Conservation (phyloP, 2,329 filamentous ascomycete genomes). For the Diaporthe nobilis region DNA sequence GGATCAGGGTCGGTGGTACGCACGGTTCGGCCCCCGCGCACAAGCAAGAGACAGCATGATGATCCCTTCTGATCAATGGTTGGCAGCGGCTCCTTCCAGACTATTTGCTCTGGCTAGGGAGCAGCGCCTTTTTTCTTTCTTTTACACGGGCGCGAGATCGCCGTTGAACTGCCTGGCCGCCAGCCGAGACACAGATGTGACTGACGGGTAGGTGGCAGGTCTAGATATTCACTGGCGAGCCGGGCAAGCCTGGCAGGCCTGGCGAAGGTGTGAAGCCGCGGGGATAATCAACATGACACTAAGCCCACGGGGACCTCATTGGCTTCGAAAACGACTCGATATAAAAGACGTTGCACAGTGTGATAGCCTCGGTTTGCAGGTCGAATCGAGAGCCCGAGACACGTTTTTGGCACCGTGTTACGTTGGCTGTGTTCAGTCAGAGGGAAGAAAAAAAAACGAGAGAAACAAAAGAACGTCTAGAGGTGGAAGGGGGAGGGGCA, state of each 20-base stretch:
- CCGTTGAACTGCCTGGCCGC: slow-evolving; percentile 18
- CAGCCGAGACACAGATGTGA: slow-evolving; percentile 29
- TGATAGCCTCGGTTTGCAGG: slow-evolving; percentile 2
- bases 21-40: slow-evolving; percentile 18
- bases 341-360: slow-evolving; percentile 22
- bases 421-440: background rate
- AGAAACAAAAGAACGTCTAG: background rate
- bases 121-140: background rate
- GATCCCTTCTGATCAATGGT: slow-evolving; percentile 1
- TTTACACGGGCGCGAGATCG: background rate
- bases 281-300: slow-evolving; percentile 24
- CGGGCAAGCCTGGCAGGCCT: background rate
- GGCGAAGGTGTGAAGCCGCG: background rate
- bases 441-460: background rate
- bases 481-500: background rate
- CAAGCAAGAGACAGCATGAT: slow-evolving; percentile 6
- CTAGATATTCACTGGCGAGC: background rate
- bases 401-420: slow-evolving; percentile 15
- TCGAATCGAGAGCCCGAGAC: slow-evolving; percentile 29
- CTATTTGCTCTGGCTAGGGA: slow-evolving; percentile 7
- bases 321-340: slow-evolving; percentile 1
- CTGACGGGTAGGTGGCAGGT: slow-evolving; percentile 24
- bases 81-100: background rate
- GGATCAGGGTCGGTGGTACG: slow-evolving; percentile 27
- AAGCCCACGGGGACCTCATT: slow-evolving; percentile 10